Conservation (phyloP, 2,329 filamentous ascomycete genomes). For the Sarocladium strictum region DNA sequence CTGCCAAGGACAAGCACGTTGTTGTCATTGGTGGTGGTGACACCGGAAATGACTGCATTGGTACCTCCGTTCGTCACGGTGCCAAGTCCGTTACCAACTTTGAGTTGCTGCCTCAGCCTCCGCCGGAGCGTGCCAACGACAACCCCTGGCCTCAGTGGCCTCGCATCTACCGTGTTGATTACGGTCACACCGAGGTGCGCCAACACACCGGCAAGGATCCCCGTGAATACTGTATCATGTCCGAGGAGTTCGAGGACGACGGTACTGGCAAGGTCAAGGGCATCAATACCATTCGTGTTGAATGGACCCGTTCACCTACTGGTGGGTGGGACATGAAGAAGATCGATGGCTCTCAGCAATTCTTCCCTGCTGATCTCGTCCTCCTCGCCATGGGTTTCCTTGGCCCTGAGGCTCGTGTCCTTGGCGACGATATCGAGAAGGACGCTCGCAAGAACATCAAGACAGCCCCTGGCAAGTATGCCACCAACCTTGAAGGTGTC, state of each 20-base stretch:
- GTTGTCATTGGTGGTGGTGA: constrained; percentile 97
- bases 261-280: constrained; percentile 84
- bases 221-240: constrained; percentile 97
- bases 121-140: constrained; percentile 81
- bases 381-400: constrained; percentile 97
- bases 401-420: constrained; percentile 81
- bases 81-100: constrained; percentile 97
- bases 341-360: constrained; percentile 84
- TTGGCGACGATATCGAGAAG: constrained; percentile 84
- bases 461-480: constrained; percentile 81
- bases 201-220: constrained; percentile 95
- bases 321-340: constrained; percentile 99
- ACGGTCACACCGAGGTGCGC: constrained; percentile 92
- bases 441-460: constrained; percentile 94
- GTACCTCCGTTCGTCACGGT: constrained; percentile 90
- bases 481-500: constrained; percentile 80
- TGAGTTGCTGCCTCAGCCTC: constrained; percentile 88
- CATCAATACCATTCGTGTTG: constrained; percentile 91
- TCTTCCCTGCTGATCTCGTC: constrained; percentile 93
- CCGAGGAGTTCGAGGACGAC: constrained; percentile 90
- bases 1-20: constrained; percentile 91
- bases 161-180: constrained; percentile 96
- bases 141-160: constrained; percentile 99
- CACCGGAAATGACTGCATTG: constrained; percentile 96
- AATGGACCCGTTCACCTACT: constrained; percentile 85